Evolutionary conservation across 2,329 filamentous ascomycete species (phyloP).

Genomic region (Stachybotrys chartarum): DNA sequence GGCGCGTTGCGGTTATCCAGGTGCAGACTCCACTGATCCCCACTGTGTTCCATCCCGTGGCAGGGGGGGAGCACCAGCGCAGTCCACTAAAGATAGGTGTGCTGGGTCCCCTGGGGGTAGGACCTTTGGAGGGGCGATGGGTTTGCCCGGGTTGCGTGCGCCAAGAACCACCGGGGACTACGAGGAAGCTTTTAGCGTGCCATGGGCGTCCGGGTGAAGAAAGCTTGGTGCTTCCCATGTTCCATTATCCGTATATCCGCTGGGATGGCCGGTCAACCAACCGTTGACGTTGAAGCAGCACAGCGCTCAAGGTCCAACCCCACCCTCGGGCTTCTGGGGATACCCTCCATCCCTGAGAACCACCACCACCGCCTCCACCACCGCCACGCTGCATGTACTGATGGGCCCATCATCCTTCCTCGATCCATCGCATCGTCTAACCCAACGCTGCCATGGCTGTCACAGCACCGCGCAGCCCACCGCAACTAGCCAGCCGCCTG

Average conservation of each 20-base stretch:
- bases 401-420: too few relatives aligned
- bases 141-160: neutral
- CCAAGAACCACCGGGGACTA: neutral
- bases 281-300: too few relatives aligned
- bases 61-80: neutral
- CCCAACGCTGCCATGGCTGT: too few relatives aligned
- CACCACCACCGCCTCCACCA: too few relatives aligned
- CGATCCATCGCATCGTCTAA: too few relatives aligned
- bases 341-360: too few relatives aligned
- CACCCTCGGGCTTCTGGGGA: too few relatives aligned
- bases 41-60: neutral
- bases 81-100: neutral
- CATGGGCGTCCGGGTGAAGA: neutral
- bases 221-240: neutral
- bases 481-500: too few relatives aligned
- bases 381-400: too few relatives aligned
- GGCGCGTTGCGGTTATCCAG: neutral
- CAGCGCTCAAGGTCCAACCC: too few relatives aligned
- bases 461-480: too few relatives aligned
- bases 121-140: too few relatives aligned
- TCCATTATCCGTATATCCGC: neutral
- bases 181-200: neutral
- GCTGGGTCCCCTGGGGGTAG: neutral
- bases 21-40: neutral
- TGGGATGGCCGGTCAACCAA: neutral